Evolutionary conservation across 768 basidiomycete species (phyloP).

Genomic region (Boletus barrowsii): DNA sequence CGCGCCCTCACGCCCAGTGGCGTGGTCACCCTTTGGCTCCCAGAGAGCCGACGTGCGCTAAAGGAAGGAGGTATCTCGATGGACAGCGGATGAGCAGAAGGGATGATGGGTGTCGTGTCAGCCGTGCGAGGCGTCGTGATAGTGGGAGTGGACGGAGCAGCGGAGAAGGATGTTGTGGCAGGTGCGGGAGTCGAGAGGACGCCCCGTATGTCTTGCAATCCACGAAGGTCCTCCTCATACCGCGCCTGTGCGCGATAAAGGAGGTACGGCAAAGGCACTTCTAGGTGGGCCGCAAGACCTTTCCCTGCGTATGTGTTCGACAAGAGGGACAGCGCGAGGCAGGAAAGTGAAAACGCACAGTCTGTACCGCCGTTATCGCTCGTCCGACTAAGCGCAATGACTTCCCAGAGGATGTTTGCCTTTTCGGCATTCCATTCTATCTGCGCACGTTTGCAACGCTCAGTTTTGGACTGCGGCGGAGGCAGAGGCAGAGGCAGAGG

Average conservation of each 20-base stretch:
- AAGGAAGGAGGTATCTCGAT: slow-evolving; percentile 23
- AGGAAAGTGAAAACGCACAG: slow-evolving; percentile 48
- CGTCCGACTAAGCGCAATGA: slow-evolving; percentile 73
- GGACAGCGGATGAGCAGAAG: slow-evolving; percentile 18
- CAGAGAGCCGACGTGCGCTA: slow-evolving; percentile 28
- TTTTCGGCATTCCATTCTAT: slow-evolving; percentile 85
- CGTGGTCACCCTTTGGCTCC: slow-evolving; percentile 46
- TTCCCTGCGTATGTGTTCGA: slow-evolving; percentile 55
- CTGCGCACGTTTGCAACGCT: slow-evolving; percentile 36
- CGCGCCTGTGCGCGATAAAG: slow-evolving; percentile 80
- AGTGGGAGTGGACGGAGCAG: slow-evolving; percentile 12
- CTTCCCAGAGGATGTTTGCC: slow-evolving; percentile 83
- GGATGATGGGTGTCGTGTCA: slow-evolving; percentile 13
- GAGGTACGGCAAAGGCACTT: slow-evolving; percentile 81
- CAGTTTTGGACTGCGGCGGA: slow-evolving; percentile 3
- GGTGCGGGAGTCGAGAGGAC: slow-evolving; percentile 47
- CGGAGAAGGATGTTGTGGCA: slow-evolving; percentile 26
- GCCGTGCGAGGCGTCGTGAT: slow-evolving; percentile 11
- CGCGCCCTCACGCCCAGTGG: slow-evolving; percentile 69
- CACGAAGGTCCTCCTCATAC: slow-evolving; percentile 82
- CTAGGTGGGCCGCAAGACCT: slow-evolving; percentile 72
- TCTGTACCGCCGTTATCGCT: slow-evolving; percentile 73
- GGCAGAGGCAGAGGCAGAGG: background rate
- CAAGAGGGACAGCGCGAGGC: background rate
- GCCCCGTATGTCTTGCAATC: slow-evolving; percentile 68